A percentile compares a stretch with the other conserved stretches of the same genome.
These are phyloP conservation scores for Camelina sativa DNA, from an alignment of 345 rosid genomes.

Conservation along the genomic window DNA sequence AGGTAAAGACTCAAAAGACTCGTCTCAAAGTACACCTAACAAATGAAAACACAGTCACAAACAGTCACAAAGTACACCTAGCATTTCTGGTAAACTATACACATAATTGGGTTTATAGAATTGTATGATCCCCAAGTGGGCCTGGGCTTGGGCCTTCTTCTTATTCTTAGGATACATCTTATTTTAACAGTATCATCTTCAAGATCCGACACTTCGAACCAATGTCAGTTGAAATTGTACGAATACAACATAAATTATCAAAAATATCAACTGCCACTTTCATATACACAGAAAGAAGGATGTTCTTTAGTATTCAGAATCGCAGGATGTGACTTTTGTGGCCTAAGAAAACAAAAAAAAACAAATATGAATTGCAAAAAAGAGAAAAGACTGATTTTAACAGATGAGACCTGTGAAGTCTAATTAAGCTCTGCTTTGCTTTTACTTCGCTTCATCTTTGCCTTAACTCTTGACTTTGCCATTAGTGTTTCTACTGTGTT, in stretches of 20 bases:
- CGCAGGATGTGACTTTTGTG: conserved; percentile 13
- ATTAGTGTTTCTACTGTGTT: conserved; percentile 81
- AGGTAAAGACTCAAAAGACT: no score
- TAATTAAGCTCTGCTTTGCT: conserved; percentile 73
- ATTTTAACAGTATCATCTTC: neutral
- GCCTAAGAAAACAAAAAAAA: conserved; percentile 11
- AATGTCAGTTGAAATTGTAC: neutral
- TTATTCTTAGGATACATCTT: no score
- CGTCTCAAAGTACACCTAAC: no score
- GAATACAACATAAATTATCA: conserved; percentile 19
- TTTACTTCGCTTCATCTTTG: conserved; percentile 93
- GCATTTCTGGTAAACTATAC: no score
- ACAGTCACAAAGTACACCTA: no score
- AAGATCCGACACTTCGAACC: neutral
- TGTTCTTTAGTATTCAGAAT: conserved; percentile 15
- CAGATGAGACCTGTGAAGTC: conserved; percentile 17
- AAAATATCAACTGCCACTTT: conserved; percentile 33
- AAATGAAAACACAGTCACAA: no score
- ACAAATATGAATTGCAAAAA: neutral
- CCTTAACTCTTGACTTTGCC: conserved; percentile 90
- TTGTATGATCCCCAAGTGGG: neutral
- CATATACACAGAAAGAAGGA: conserved; percentile 32
- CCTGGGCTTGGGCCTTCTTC: neutral
- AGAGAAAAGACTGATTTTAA: neutral
- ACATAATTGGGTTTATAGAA: neutral